Evolutionary conservation across 768 basidiomycete genomes (phyloP), one percentile per base, ranked within the genome.

Genomic region (Hericium erinaceus): DNA sequence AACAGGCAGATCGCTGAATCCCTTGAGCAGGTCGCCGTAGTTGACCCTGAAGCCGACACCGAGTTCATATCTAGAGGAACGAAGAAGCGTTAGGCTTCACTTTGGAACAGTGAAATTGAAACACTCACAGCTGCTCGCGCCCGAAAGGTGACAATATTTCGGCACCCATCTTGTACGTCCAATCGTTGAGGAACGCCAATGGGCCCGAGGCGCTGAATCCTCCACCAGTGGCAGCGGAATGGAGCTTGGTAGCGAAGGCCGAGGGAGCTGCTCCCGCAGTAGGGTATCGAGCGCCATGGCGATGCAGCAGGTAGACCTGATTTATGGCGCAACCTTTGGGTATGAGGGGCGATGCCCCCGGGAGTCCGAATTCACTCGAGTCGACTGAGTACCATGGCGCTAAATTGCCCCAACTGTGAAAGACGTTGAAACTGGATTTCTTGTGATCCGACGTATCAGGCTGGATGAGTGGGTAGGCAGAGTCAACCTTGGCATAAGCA

Each of bases 131-230:
- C 58, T 77, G 73, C 41, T 73, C 66, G 20, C 79, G 66, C 3
- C 78, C 78, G 55, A 78, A 77, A 0, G 78, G 77, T 5, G 78
- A 77, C 46, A 80, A 64, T 13, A 79, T 64, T 66, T 79, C 78
- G 0, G 68, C 71, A 3, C 72, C 79, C 3, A 80, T 70, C 59
- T 72, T 70, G 64, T 75, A 79, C 20, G 68, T 65, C 78, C 78
- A 80, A 11, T 68, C 70, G 63, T 75, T 72, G 52, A 80, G 58
- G 62, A 80, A 80, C 10, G 66, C 54, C 38, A 80, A 61, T 3
- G 69, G 65, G 2, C 77, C 77, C 0, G 60, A 68, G 0, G 70
- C 73, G 9, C 26, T 64, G 62, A 72, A 69, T 38, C 67, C 69
- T n/a, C 62, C 60, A 18, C 68, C 66, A 9, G 61, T 62, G 18